Percentiles rank a stretch among this genome's conserved stretches.
Conservation (phyloP, 2,329 filamentous ascomycete species). For the Alternaria burnsii region DNA sequence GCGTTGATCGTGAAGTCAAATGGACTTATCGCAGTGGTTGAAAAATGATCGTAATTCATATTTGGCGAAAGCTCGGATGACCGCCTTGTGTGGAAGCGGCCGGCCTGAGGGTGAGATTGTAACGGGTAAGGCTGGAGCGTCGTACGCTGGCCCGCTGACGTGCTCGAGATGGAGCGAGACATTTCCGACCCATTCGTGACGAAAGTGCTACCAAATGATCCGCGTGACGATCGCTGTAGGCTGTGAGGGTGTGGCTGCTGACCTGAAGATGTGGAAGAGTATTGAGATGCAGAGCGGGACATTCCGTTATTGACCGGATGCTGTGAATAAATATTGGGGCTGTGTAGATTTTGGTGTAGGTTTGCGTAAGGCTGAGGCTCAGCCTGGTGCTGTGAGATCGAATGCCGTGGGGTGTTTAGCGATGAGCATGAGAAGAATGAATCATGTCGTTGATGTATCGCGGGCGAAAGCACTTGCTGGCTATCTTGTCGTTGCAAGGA, state of each 20-base stretch:
- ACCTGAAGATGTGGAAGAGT: slow-evolving; percentile 14
- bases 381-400: slow-evolving; percentile 21
- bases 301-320: slow-evolving; percentile 16
- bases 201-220: slow-evolving; percentile 3
- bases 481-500: slow-evolving; percentile 11
- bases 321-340: slow-evolving; percentile 1
- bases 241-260: neutral
- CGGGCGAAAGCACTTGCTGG: slow-evolving; percentile 19
- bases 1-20: slow-evolving; percentile 6
- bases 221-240: slow-evolving; percentile 1
- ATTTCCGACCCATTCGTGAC: slow-evolving; percentile 1
- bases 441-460: slow-evolving; percentile 19
- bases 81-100: neutral
- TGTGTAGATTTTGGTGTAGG: slow-evolving; percentile 6
- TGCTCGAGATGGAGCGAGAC: slow-evolving; percentile 18
- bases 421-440: slow-evolving; percentile 24
- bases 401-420: neutral
- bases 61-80: neutral
- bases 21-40: neutral
- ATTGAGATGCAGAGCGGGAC: slow-evolving; percentile 25
- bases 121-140: neutral
- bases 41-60: neutral
- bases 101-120: neutral
- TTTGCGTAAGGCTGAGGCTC: slow-evolving; percentile 28
- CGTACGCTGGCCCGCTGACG: slow-evolving; percentile 4